A percentile compares a stretch with the other conserved stretches of the same genome.
phyloP scores from a whole-genome alignment of 768 basidiomycete species.

The Russula vinacea region DNA sequence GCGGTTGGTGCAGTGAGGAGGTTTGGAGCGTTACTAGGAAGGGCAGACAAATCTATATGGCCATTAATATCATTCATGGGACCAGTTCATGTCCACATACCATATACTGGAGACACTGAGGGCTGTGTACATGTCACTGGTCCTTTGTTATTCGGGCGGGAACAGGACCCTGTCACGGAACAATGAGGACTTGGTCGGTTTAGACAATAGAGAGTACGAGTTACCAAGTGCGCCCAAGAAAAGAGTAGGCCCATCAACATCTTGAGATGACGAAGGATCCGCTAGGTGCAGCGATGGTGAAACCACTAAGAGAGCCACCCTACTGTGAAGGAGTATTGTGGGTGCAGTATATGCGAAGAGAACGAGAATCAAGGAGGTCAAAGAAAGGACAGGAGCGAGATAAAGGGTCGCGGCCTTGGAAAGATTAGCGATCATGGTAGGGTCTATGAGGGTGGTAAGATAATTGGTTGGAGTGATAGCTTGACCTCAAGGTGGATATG shows the following conservation, averaged over 20 bases:
- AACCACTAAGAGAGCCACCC: conserved; percentile 64
- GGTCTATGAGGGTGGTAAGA: conserved; percentile 21
- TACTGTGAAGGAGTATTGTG: conserved; percentile 52
- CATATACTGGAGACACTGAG: conserved; percentile 56
- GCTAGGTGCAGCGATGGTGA: conserved; percentile 51
- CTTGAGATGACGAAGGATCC: conserved; percentile 33
- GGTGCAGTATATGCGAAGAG: conserved; percentile 72
- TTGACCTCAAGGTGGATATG: conserved; percentile 23
- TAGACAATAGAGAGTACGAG: conserved; percentile 18
- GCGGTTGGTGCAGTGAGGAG: conserved; percentile 59
- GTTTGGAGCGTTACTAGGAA: conserved; percentile 55
- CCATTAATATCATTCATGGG: conserved; percentile 5
- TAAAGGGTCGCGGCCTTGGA: conserved; percentile 67
- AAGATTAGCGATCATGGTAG: conserved; percentile 64
- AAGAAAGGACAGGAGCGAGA: conserved; percentile 60
- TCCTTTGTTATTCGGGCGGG: conserved; percentile 48
- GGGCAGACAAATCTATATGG: conserved; percentile 56
- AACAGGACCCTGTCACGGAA: conserved; percentile 59
- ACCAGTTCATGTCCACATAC: conserved; percentile 40
- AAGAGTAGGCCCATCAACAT: conserved; percentile 63
- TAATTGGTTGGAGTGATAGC: conserved; percentile 27
- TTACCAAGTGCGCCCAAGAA: conserved; percentile 67
- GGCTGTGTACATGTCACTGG: conserved; percentile 54
- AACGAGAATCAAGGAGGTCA: conserved; percentile 63
- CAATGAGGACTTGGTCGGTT: conserved; percentile 6